Conservation (phyloP, 2,329 filamentous ascomycete species). For the Apiospora phragmitis region DNA sequence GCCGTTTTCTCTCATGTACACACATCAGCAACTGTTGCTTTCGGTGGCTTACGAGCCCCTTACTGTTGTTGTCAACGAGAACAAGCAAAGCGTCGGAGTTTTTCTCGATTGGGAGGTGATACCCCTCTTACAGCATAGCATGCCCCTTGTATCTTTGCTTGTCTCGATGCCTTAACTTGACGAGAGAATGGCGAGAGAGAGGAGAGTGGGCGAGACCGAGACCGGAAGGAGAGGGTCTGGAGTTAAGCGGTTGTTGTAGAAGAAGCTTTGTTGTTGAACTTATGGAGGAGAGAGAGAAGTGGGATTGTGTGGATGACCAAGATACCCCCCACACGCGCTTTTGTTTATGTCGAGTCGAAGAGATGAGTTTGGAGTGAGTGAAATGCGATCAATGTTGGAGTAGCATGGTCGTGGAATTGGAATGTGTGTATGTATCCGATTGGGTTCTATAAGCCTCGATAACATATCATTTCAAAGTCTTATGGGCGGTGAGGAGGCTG, state of each 20-base stretch:
- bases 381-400: not conserved
- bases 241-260: not conserved
- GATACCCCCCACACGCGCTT: constrained; percentile 3
- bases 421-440: not conserved
- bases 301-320: constrained; percentile 7
- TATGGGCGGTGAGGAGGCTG: not conserved
- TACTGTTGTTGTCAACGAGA: not conserved
- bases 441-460: not conserved
- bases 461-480: not conserved
- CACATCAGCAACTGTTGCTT: not conserved
- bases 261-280: not conserved
- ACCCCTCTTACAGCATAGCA: not conserved
- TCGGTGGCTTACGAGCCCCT: not conserved
- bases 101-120: not conserved
- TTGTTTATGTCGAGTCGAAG: not conserved
- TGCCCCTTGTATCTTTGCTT: not conserved
- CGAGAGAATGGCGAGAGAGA: not conserved
- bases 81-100: not conserved
- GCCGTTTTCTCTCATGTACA: not conserved
- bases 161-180: not conserved
- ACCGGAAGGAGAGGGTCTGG: not conserved
- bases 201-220: not conserved
- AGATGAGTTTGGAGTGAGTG: not conserved
- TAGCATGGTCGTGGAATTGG: not conserved
- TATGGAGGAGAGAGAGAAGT: not conserved